Conservation (phyloP, 140 eudicot genomes). For the Anethum foeniculum region DNA sequence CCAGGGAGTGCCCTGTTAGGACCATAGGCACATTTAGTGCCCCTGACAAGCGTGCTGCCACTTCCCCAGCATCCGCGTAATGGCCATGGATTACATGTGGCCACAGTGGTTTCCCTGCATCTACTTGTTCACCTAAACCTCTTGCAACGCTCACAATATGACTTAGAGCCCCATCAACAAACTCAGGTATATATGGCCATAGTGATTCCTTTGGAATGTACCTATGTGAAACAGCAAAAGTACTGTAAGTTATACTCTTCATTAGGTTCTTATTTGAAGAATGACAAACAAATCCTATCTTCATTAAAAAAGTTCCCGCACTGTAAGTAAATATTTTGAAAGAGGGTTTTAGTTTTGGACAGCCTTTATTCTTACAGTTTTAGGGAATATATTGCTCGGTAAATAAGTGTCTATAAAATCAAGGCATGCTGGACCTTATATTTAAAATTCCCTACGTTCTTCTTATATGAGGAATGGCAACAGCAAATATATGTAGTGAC, state of each 20-base stretch:
- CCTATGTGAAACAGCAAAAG: constrained; percentile 20
- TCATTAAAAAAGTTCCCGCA: too few relatives aligned
- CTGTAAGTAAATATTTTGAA: background rate
- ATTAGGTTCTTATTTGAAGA: background rate
- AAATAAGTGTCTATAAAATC: background rate
- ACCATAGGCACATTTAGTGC: constrained; percentile 78
- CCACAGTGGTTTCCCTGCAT: constrained; percentile 60
- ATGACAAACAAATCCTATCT: background rate
- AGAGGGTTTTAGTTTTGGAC: background rate
- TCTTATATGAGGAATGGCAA: background rate
- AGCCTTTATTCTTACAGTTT: background rate
- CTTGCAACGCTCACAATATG: constrained; percentile 70
- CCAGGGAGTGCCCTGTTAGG: constrained; percentile 77
- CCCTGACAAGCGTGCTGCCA: constrained; percentile 70
- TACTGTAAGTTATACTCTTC: background rate
- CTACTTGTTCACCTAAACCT: constrained; percentile 63
- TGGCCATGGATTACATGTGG: constrained; percentile 87
- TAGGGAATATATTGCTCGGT: background rate
- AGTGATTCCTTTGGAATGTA: constrained; percentile 65
- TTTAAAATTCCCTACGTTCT: background rate
- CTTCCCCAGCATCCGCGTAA: constrained; percentile 84
- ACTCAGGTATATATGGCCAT: constrained; percentile 83
- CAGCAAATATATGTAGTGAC: background rate
- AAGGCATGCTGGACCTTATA: background rate
- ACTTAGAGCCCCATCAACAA: constrained; percentile 74